phyloP scores from a whole-genome alignment of 352 stramenopile species.

The Phytophthora pistaciae region DNA sequence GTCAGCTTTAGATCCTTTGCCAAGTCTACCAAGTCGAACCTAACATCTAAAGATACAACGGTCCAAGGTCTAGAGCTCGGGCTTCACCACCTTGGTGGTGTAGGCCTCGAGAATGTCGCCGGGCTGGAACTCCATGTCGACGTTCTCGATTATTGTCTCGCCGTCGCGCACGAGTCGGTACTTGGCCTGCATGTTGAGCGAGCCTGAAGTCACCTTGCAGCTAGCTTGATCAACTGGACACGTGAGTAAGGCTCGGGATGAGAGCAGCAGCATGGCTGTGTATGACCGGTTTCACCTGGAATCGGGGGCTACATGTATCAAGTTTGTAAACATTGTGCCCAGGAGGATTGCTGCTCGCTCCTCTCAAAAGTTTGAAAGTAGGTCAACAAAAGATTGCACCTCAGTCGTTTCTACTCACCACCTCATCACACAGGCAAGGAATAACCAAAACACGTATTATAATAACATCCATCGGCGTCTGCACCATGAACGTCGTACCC shows the following conservation, averaged over 20 bases:
- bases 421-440: slow-evolving; percentile 5
- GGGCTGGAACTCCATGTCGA: no score
- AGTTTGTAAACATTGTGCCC: slow-evolving; percentile 4
- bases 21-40: no score
- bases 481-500: slow-evolving; percentile 8
- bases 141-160: slow-evolving; percentile 75
- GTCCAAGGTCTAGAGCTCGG: no score
- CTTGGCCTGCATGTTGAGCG: slow-evolving; percentile 70
- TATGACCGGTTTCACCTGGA: neutral
- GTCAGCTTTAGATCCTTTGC: no score
- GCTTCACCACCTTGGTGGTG: no score
- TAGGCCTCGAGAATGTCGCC: no score
- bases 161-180: slow-evolving; percentile 92
- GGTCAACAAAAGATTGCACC: no score
- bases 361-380: neutral
- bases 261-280: neutral
- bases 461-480: slow-evolving; percentile 20
- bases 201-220: no score
- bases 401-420: no score
- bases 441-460: slow-evolving; percentile 24
- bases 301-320: neutral
- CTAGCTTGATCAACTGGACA: no score
- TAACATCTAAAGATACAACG: no score
- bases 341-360: slow-evolving; percentile 9
- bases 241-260: no score